Evolutionary conservation across 164 flowering plant genomes (phyloP).

Genomic region (Dillenia suffruticosa): DNA sequence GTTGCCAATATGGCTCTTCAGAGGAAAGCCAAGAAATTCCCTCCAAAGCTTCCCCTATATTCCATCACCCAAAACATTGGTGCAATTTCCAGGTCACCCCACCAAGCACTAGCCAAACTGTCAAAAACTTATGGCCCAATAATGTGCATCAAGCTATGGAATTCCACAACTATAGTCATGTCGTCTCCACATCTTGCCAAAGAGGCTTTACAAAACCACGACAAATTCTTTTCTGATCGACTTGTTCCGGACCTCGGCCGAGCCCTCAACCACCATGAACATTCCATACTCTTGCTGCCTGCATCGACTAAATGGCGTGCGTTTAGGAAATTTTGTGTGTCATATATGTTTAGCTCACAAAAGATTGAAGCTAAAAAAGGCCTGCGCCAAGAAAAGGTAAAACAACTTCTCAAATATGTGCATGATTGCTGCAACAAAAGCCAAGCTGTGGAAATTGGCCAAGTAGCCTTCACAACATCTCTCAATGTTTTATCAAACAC

Average conservation of each 20-base stretch:
- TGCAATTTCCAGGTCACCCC: too few relatives aligned
- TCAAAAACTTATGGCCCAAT: too few relatives aligned
- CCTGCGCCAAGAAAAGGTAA: conserved; percentile 18
- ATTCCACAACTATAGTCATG: too few relatives aligned
- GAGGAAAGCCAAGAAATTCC: too few relatives aligned
- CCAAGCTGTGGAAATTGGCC: conserved; percentile 18
- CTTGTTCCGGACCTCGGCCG: conserved; percentile 11
- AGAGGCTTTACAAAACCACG: conserved; percentile 16
- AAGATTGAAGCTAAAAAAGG: conserved; percentile 21
- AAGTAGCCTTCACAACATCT: not conserved
- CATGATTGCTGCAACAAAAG: conserved; percentile 3
- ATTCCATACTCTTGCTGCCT: conserved; percentile 21
- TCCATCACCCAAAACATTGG: too few relatives aligned
- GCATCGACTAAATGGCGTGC: conserved; percentile 11
- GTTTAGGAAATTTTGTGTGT: conserved; percentile 11
- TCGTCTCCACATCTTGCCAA: too few relatives aligned
- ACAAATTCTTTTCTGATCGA: conserved; percentile 15
- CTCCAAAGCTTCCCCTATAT: too few relatives aligned
- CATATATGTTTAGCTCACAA: conserved; percentile 17
- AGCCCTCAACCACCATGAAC: conserved; percentile 15
- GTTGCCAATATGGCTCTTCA: too few relatives aligned
- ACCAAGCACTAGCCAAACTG: too few relatives aligned
- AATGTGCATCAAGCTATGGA: too few relatives aligned
- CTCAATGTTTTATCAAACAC: conserved; percentile 25
- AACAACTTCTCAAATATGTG: conserved; percentile 19